Evolutionary conservation across 2,329 filamentous ascomycete genomes (phyloP).

Genomic region (Cadophora sp.): DNA sequence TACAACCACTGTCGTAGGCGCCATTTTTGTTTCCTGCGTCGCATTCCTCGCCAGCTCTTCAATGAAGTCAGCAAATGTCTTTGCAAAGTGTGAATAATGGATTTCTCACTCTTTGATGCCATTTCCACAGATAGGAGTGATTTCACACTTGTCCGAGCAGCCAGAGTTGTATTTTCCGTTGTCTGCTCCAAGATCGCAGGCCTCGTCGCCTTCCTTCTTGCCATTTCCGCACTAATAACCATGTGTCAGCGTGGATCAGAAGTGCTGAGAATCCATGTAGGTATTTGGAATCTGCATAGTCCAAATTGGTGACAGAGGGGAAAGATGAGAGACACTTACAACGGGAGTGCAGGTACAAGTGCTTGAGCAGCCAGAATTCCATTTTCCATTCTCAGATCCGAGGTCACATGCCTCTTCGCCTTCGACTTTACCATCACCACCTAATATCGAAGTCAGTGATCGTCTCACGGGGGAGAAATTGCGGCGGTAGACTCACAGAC

Average conservation of each 20-base stretch:
- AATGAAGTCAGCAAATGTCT: background rate
- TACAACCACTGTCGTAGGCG: conserved; percentile 15
- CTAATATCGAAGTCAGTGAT: background rate
- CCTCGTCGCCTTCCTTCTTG: background rate
- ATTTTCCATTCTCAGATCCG: conserved; percentile 1
- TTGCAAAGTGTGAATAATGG: too few species aligned
- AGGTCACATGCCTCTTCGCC: conserved; percentile 5
- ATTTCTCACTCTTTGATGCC: conserved; percentile 4
- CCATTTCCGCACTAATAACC: conserved; percentile 6
- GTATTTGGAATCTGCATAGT: too few species aligned
- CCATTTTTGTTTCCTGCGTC: conserved; percentile 13
- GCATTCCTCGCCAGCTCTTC: conserved; percentile 12
- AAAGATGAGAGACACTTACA: background rate
- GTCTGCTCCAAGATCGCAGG: background rate
- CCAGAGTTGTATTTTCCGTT: background rate
- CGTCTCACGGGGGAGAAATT: too few species aligned
- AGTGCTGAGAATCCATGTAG: background rate
- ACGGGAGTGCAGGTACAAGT: conserved; percentile 1
- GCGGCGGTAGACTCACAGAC: background rate
- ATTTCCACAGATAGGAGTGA: background rate
- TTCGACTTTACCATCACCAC: conserved; percentile 15
- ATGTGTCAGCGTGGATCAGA: background rate
- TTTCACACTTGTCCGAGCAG: background rate
- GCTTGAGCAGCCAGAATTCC: conserved; percentile 5
- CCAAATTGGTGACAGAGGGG: too few species aligned